Conservation (phyloP, 2,329 filamentous ascomycete genomes). For the Sordariomycetes sp. region DNA sequence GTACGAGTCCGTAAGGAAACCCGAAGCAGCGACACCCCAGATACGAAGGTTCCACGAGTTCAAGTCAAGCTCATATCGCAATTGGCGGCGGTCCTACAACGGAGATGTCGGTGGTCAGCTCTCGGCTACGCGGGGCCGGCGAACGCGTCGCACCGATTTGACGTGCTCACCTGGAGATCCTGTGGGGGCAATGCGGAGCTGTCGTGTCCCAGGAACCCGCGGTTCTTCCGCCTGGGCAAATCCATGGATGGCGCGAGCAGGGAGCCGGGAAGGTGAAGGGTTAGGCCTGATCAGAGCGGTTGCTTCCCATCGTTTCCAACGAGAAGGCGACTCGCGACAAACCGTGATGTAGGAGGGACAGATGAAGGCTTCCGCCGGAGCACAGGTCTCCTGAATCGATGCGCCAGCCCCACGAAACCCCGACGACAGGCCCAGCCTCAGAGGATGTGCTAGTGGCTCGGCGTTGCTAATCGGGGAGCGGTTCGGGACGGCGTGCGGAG, state of each 20-base stretch:
- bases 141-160: background rate
- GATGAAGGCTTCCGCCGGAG: background rate
- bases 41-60: conserved; percentile 45
- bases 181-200: conserved; percentile 38
- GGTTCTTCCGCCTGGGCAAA: conserved; percentile 22
- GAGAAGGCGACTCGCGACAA: background rate
- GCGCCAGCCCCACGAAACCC: background rate
- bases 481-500: background rate
- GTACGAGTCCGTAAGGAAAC: conserved; percentile 42
- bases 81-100: conserved; percentile 35
- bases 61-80: conserved; percentile 41
- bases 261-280: background rate
- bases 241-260: background rate
- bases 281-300: background rate
- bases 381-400: background rate
- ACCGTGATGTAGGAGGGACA: background rate
- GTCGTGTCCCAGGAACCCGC: conserved; percentile 38
- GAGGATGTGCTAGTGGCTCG: background rate
- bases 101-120: conserved; percentile 9
- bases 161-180: conserved; percentile 30
- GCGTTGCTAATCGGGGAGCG: background rate
- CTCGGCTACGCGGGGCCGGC: background rate
- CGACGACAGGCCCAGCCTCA: background rate
- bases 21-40: conserved; percentile 43
- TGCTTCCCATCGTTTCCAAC: background rate